Evolutionary conservation across 768 basidiomycete genomes (phyloP).

Genomic region (Galerina sulciceps): DNA sequence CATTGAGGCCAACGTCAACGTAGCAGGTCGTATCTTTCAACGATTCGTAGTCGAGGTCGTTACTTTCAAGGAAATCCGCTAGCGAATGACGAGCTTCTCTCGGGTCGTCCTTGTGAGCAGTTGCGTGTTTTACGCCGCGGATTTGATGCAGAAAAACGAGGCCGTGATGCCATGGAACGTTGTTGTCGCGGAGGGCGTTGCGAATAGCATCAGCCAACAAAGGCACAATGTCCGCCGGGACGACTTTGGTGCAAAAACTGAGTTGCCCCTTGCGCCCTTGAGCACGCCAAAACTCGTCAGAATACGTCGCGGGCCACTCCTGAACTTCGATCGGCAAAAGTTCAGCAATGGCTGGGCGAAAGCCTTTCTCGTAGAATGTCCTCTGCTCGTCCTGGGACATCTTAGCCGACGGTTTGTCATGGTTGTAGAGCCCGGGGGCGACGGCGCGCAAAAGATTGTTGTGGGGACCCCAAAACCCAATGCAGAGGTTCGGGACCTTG

Average conservation of each 20-base stretch:
- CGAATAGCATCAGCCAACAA: constrained; percentile 16
- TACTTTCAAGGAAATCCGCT: background rate
- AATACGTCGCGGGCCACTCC: constrained; percentile 27
- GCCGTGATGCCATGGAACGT: constrained; percentile 11
- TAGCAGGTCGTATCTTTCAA: background rate
- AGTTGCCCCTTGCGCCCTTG: constrained; percentile 14
- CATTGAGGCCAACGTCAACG: constrained; percentile 32
- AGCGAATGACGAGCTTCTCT: background rate
- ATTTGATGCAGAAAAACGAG: constrained; percentile 29
- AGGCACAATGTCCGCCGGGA: constrained; percentile 1
- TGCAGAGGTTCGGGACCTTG: constrained; percentile 25
- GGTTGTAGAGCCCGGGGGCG: constrained; percentile 21
- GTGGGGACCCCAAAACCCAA: constrained; percentile 18
- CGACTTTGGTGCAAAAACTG: constrained; percentile 15
- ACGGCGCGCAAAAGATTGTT: constrained; percentile 21
- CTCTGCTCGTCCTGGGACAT: constrained; percentile 9
- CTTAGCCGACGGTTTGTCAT: background rate
- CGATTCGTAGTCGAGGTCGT: background rate
- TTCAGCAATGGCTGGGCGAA: constrained; percentile 20
- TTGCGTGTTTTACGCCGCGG: constrained; percentile 24
- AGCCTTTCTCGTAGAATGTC: constrained; percentile 22
- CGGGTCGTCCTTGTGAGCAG: constrained; percentile 1
- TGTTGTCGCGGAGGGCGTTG: background rate
- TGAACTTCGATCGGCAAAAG: background rate
- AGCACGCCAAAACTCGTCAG: constrained; percentile 24